A percentile compares a stretch with the other conserved stretches of the same genome.
phyloP scores from a whole-genome alignment of 768 basidiomycete species.

The Lactarius quietus region DNA sequence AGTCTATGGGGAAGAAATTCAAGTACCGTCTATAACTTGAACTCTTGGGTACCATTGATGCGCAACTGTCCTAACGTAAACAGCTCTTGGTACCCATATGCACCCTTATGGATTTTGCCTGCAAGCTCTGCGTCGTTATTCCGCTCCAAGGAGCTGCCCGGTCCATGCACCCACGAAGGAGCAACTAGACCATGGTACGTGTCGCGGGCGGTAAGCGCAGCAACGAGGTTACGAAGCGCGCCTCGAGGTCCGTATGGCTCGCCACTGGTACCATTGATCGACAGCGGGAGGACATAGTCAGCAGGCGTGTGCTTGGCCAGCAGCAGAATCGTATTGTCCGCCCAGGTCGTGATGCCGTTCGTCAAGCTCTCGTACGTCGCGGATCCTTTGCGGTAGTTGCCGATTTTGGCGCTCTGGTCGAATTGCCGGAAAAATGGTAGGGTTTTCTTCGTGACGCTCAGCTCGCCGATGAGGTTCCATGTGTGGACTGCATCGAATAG shows the following conservation, averaged over 20 bases:
- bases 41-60: too few relatives aligned
- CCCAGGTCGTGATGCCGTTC: background rate
- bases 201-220: background rate
- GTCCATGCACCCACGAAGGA: conserved; percentile 9
- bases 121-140: background rate
- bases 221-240: background rate
- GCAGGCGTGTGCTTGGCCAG: background rate
- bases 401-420: background rate
- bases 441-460: background rate
- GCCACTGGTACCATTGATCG: background rate
- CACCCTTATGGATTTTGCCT: background rate
- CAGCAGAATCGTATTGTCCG: background rate
- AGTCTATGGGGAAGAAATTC: too few relatives aligned
- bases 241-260: conserved; percentile 8
- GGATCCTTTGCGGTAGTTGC: background rate
- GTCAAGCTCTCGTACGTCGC: conserved; percentile 7
- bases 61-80: background rate
- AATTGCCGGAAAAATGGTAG: conserved; percentile 19
- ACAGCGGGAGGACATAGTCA: conserved; percentile 7
- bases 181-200: conserved; percentile 8
- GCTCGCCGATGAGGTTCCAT: conserved; percentile 13
- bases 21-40: background rate
- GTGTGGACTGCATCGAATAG: conserved; percentile 6
- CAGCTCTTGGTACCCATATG: background rate
- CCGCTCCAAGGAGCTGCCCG: background rate